Percentiles rank a stretch among this genome's conserved stretches.
phyloP scores from a whole-genome alignment of 2,329 filamentous ascomycete species.

The Tympanopsis confertula region DNA sequence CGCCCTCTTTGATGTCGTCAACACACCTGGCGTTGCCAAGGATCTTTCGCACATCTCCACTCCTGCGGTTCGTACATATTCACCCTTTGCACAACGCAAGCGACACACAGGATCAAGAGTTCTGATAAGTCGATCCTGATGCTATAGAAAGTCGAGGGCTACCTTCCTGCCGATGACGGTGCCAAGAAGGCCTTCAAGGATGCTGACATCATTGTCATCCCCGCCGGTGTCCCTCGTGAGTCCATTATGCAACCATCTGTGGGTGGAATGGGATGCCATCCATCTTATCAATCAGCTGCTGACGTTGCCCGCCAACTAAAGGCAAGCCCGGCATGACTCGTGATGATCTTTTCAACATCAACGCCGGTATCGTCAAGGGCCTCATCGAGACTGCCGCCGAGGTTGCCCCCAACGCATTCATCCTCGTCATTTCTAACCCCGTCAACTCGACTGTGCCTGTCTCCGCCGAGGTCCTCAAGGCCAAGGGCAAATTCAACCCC shows the following conservation, averaged over 20 bases:
- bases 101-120: background rate
- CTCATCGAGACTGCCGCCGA: slow-evolving; percentile 81
- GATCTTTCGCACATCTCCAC: background rate
- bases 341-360: slow-evolving; percentile 99
- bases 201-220: slow-evolving; percentile 92
- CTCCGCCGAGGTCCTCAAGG: slow-evolving; percentile 91
- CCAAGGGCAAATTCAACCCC: slow-evolving; percentile 82
- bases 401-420: slow-evolving; percentile 81
- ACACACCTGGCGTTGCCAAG: background rate
- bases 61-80: background rate
- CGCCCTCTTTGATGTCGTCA: slow-evolving; percentile 3
- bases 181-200: slow-evolving; percentile 81
- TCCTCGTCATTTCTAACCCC: slow-evolving; percentile 97
- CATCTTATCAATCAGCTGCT: slow-evolving; percentile 4
- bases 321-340: slow-evolving; percentile 99
- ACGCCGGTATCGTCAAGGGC: slow-evolving; percentile 92
- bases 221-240: slow-evolving; percentile 92
- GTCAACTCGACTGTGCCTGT: slow-evolving; percentile 99
- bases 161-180: slow-evolving; percentile 75
- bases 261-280: slow-evolving; percentile 4
- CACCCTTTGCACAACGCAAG: background rate
- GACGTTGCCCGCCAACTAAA: slow-evolving; percentile 23
- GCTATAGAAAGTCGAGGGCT: slow-evolving; percentile 69
- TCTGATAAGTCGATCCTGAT: slow-evolving; percentile 13
- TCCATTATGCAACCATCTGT: slow-evolving; percentile 9